Base-by-base conservation (phyloP, 805 yeast genomes). In the Jamesozyma lodderae region DNA sequence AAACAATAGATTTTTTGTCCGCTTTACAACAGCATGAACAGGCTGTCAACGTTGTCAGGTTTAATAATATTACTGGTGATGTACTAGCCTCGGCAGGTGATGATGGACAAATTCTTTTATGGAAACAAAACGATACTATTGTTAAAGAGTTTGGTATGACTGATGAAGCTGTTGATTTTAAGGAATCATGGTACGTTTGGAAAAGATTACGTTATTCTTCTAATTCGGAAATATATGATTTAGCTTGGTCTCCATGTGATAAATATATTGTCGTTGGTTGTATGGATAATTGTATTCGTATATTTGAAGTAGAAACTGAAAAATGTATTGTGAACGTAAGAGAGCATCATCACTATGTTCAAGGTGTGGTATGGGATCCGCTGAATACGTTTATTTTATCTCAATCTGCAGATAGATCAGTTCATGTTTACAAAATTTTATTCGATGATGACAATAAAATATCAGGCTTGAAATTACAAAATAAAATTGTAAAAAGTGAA, bases 311-410 rank as follows among this genome's bases (percentile, higher is more conserved):
- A 3, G 36, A 29, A n/a, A 24, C 31, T 8, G 41, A 35, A 19
- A 32, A 35, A 32, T 41, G 45, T 37, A 35, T 44, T 19, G 24
- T 41, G 2, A 30, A 35, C n/a, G 10, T 41, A 13, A 46, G 37
- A 30, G 85, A 82, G 41, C 97, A 92, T 59, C 66, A 67, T 33
- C 95, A 88, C 58, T 90, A 85, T 50, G 94, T 92, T 3, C 99
- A 92, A 60, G 99, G 99, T 3, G 90, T 92, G 4, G 69, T 81
- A 0, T 92, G 97, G 97, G 98, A 92, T 57, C 98, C 98, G 6
- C 55, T 66, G 38, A 77, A 81, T 45, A 75, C 81, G 56, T 85
- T 60, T 47, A 59, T 92, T 4, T 85, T 88, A 1, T 81, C 95
- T 6, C 96, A 88, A 57, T 77, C 92, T 19, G 94, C 96, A 10